phyloP scores from a whole-genome alignment of 495 filamentous ascomycete species.

The Geoglossum glabrum region DNA sequence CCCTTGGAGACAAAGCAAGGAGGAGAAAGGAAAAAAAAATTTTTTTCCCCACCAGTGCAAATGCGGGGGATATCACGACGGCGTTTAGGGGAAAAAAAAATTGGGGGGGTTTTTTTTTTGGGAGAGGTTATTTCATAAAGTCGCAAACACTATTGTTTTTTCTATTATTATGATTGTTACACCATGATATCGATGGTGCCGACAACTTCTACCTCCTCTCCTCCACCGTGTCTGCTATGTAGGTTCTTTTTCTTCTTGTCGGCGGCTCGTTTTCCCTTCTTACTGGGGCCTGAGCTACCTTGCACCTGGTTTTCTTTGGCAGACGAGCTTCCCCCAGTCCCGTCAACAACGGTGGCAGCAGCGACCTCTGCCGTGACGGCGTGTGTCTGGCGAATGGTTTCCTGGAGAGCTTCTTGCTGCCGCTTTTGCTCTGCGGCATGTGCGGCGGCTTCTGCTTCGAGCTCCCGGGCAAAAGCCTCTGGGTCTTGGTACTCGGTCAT shows the following conservation, averaged over 20 bases:
- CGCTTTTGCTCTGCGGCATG: constrained; percentile 4
- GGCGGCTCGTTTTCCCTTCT: constrained; percentile 2
- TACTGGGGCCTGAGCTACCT: background rate
- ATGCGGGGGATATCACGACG: too few relatives aligned
- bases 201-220: constrained; percentile 5
- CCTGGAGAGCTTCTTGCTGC: constrained; percentile 3
- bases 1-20: too few relatives aligned
- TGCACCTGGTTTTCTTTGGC: background rate
- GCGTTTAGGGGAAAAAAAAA: too few relatives aligned
- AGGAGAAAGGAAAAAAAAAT: too few relatives aligned
- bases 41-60: too few relatives aligned
- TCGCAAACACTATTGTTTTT: background rate
- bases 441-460: constrained; percentile 10
- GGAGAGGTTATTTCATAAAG: too few relatives aligned
- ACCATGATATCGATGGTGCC: constrained; percentile 1
- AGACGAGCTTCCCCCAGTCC: background rate
- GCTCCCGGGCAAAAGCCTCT: constrained; percentile 10
- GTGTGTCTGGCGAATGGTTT: constrained; percentile 2
- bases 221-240: constrained; percentile 1
- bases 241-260: constrained; percentile 4
- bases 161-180: background rate
- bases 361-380: background rate
- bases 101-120: too few relatives aligned
- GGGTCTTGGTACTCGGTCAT: constrained; percentile 14
- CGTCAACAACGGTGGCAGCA: background rate